Evolutionary conservation across 805 yeast species (phyloP), one percentile per base, ranked within the genome.

Genomic region (Saccharomycopsis schoenii): DNA sequence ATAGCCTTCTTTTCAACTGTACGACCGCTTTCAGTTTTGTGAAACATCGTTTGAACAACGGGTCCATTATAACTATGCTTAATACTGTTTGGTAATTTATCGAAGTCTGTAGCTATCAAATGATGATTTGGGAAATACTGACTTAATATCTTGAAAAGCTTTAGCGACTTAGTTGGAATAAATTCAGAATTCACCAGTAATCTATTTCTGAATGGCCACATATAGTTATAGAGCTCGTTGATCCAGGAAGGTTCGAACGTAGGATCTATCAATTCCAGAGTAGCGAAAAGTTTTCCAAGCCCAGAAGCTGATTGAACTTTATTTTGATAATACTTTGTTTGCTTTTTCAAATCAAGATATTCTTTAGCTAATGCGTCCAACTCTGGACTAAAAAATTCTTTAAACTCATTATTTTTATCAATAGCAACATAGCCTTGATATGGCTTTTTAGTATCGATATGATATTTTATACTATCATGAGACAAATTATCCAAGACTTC

Each of bases 401-500:
- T 82, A 69, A 87, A 86, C 67, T 89, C 94, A 29, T 91, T 90
- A 64, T 83, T 73, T 42, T 79, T 82, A 67, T 89, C 92, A 50
- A 88, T 76, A 11, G 85, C 78, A 1, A 89, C 96, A 65, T 86
- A 83, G 0, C 93, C 96, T 70, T 89, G 94, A 65, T 81, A 78
- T 0, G 96, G 93, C 64, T 78, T 76, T 5, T 84, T 81, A 0
- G 90, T 82, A 9, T 73, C 67, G 62, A 83, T 80, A 67, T 89
- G 96, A 69, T 88, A 89, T 41, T 93, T 77, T 3, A 89, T 80
- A 34, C 87, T 81, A 69, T 89, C 96, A 71, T 89, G 97, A 2
- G 94, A 78, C 64, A 90, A 81, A 68, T 89, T 89, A 71, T 89
- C 96, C 70, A 90, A 83, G 8, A 89, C 94, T 68, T 90, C 96